These are phyloP conservation scores for Collybia sordida DNA, from an alignment of 768 basidiomycete genomes.

Conservation along the genomic window DNA sequence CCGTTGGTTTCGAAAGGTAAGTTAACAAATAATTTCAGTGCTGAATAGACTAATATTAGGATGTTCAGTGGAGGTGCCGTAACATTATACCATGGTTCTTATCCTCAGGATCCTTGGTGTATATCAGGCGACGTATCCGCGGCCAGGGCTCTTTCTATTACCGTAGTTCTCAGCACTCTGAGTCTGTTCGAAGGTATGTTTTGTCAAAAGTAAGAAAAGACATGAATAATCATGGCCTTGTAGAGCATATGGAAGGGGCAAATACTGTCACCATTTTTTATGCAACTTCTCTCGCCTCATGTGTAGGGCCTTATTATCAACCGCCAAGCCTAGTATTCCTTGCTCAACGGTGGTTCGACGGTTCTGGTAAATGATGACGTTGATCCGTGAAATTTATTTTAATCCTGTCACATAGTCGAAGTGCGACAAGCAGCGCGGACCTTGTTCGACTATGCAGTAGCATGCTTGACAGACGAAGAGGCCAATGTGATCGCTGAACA, in stretches of 20 bases:
- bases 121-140: slow-evolving; percentile 73
- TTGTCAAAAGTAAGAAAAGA: not conserved
- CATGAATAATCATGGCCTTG: slow-evolving; percentile 4
- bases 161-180: slow-evolving; percentile 67
- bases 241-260: slow-evolving; percentile 69
- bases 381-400: not conserved
- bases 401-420: slow-evolving; percentile 46
- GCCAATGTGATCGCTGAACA: slow-evolving; percentile 33
- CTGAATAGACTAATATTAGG: not conserved
- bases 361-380: slow-evolving; percentile 51
- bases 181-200: slow-evolving; percentile 66
- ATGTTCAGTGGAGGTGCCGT: slow-evolving; percentile 35
- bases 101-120: slow-evolving; percentile 60
- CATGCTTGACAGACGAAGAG: slow-evolving; percentile 66
- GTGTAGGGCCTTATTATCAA: slow-evolving; percentile 60
- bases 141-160: slow-evolving; percentile 62
- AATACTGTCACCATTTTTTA: slow-evolving; percentile 82
- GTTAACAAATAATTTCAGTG: slow-evolving; percentile 4
- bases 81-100: slow-evolving; percentile 37
- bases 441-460: slow-evolving; percentile 76
- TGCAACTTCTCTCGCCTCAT: slow-evolving; percentile 62
- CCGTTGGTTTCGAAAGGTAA: slow-evolving; percentile 53
- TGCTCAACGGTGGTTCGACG: slow-evolving; percentile 74
- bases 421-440: slow-evolving; percentile 74
- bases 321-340: slow-evolving; percentile 73